Evolutionary conservation across 1,139 yeast genomes (phyloP), one percentile per base, ranked within the genome.

Genomic region (Tardiomyces blankii): DNA sequence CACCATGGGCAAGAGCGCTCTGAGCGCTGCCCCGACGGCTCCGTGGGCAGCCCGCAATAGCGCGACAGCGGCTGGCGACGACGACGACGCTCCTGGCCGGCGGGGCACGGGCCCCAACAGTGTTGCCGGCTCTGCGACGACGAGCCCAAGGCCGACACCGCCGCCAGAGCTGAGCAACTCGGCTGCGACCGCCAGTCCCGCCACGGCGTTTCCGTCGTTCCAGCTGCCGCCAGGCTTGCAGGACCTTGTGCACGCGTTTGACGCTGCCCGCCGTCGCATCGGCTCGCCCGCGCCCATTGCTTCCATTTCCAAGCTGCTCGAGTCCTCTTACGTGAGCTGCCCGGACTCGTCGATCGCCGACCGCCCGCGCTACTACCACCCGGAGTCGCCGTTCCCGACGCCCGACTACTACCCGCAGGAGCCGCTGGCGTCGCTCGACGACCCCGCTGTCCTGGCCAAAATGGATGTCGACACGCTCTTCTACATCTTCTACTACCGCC

Each of bases 301-400:
- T 18, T 67, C 75, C 7, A 80, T 84, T 40, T 69, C 78, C 48
- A 71, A 69, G 46, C 65, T 77, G 54, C 69, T 89, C 54, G 95
- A 88, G 61, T 74, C 75, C 2, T 88, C 96, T 1, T 72, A 86
- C 51, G 70, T 86, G 56, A 83, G 85, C 58, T 87, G 96, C 62
- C 98, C 99, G 0, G 97, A 91, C 64, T 86, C 96, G 1, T 75
- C 80, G 51, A 93, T 89, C 61, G 83, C 95, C 1, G 96, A 91
- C 57, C 79, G 77, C 53, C 96, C 97, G 27, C 74, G 81, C 51
- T 78, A 77, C 52, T 89, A 89, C 62, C 77, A 74, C 51, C 95
- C 96, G n/a, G 72, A 73, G 41, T 78, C 80, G 54, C 94, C 94
- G 44, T 95, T 84, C 60, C 95, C 96, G 14, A 86, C 95, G 4